phyloP scores from a whole-genome alignment of 148 eudicot genomes.

The Persicaria tinctoria region DNA sequence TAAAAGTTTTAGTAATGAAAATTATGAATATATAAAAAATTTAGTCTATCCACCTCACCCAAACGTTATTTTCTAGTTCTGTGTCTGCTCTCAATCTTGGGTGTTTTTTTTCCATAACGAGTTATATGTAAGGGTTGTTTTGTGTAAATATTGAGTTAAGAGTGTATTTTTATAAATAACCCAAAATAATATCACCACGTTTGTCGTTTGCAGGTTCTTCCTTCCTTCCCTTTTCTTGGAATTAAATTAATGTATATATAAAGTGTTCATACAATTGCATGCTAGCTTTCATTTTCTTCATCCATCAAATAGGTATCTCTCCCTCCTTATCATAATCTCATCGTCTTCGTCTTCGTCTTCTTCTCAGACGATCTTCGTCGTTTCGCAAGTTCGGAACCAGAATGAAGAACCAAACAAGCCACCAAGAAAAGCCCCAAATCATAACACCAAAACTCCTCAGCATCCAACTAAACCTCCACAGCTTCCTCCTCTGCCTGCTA shows the following conservation, averaged over 20 bases:
- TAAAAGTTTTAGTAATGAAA: too few relatives aligned
- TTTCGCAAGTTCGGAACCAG: not conserved
- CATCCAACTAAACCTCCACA: conserved; percentile 4
- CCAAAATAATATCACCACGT: not conserved
- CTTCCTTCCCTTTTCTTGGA: not conserved
- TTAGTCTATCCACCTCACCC: too few relatives aligned
- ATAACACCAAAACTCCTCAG: not conserved
- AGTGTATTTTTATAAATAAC: too few relatives aligned
- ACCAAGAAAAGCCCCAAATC: not conserved
- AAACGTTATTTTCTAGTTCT: too few relatives aligned
- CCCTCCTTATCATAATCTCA: not conserved
- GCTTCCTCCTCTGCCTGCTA: not conserved
- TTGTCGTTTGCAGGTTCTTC: not conserved
- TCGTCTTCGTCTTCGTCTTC: not conserved
- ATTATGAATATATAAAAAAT: too few relatives aligned
- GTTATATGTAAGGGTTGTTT: too few relatives aligned
- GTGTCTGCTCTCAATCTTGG: too few relatives aligned
- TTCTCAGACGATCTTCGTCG: not conserved
- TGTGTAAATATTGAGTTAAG: too few relatives aligned
- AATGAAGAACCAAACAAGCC: not conserved
- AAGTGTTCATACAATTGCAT: not conserved
- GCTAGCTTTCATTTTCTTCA: not conserved
- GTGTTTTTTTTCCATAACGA: too few relatives aligned
- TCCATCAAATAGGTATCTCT: conserved; percentile 1
- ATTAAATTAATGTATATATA: not conserved